These are phyloP conservation scores for Pistacia atlantica DNA, from an alignment of 345 rosid genomes.

Conservation along the genomic window DNA sequence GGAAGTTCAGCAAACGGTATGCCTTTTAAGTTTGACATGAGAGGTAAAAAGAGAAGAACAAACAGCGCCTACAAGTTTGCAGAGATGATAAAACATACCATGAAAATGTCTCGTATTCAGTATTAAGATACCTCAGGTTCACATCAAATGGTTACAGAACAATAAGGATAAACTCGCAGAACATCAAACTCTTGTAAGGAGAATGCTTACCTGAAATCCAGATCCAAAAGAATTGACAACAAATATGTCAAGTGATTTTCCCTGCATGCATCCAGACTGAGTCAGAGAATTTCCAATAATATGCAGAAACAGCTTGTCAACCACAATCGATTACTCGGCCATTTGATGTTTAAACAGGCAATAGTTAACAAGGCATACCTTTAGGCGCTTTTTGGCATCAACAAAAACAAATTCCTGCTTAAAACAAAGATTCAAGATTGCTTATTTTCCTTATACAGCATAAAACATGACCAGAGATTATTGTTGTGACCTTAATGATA, in stretches of 20 bases:
- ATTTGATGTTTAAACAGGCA: conserved; percentile 10
- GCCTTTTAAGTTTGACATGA: conserved; percentile 82
- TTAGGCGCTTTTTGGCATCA: conserved; percentile 68
- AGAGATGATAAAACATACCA: conserved; percentile 7
- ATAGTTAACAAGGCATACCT: conserved; percentile 37
- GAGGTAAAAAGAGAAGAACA: conserved; percentile 70
- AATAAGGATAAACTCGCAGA: neutral
- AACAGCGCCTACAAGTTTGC: conserved; percentile 72
- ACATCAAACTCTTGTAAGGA: conserved; percentile 2
- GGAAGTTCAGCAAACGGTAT: conserved; percentile 72
- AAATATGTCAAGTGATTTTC: conserved; percentile 88
- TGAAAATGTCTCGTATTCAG: neutral
- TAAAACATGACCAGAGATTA: conserved; percentile 13
- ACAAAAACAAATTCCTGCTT: conserved; percentile 77
- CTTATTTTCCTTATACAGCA: conserved; percentile 19
- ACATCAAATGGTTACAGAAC: neutral
- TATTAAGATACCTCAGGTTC: neutral
- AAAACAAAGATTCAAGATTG: conserved; percentile 23
- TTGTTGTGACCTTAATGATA: conserved; percentile 63
- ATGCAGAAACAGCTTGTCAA: conserved; percentile 4
- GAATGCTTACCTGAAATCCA: conserved; percentile 75
- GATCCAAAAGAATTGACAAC: conserved; percentile 95
- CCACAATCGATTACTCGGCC: neutral
- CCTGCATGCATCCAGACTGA: conserved; percentile 46
- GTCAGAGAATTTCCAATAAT: conserved; percentile 18